Evolutionary conservation across 495 filamentous ascomycete genomes (phyloP).

Genomic region (Aspergillus wentii): DNA sequence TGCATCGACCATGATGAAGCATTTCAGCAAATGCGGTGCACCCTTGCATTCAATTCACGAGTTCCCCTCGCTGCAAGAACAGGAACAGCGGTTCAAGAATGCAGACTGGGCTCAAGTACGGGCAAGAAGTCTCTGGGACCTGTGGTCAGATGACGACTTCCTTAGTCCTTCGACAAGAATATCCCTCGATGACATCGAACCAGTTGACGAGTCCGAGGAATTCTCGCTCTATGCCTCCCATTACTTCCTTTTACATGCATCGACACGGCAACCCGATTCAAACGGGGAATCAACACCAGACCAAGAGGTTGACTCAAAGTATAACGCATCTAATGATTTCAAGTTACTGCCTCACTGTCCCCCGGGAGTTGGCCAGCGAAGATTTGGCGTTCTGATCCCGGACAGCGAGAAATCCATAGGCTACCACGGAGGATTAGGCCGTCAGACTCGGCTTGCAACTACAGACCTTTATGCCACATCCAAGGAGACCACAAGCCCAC

Average conservation of each 20-base stretch:
- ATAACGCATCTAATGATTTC: slow-evolving; percentile 13
- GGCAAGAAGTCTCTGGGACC: slow-evolving; percentile 66
- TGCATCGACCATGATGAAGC: slow-evolving; percentile 78
- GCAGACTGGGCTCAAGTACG: slow-evolving; percentile 60
- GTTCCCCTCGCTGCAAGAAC: slow-evolving; percentile 62
- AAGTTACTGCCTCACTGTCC: slow-evolving; percentile 15
- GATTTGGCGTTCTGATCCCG: slow-evolving; percentile 43
- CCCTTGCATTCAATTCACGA: slow-evolving; percentile 64
- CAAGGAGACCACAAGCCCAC: slow-evolving; percentile 14
- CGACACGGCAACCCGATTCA: slow-evolving; percentile 9
- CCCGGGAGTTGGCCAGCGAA: slow-evolving; percentile 15
- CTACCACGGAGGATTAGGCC: slow-evolving; percentile 59
- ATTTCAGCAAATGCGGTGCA: slow-evolving; percentile 77
- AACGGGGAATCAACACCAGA: not conserved
- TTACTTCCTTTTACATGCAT: slow-evolving; percentile 76
- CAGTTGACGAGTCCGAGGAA: slow-evolving; percentile 96
- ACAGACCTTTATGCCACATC: slow-evolving; percentile 51
- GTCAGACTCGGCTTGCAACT: slow-evolving; percentile 52
- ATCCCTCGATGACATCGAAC: slow-evolving; percentile 62
- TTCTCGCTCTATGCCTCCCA: slow-evolving; percentile 81
- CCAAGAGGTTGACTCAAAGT: not conserved
- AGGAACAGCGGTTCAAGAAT: slow-evolving; percentile 59
- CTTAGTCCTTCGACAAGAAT: slow-evolving; percentile 49
- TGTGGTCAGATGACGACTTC: slow-evolving; percentile 68
- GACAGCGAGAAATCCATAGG: slow-evolving; percentile 32